Base-by-base conservation (phyloP, 1,139 yeast species). In the Taphrina betulina region DNA sequence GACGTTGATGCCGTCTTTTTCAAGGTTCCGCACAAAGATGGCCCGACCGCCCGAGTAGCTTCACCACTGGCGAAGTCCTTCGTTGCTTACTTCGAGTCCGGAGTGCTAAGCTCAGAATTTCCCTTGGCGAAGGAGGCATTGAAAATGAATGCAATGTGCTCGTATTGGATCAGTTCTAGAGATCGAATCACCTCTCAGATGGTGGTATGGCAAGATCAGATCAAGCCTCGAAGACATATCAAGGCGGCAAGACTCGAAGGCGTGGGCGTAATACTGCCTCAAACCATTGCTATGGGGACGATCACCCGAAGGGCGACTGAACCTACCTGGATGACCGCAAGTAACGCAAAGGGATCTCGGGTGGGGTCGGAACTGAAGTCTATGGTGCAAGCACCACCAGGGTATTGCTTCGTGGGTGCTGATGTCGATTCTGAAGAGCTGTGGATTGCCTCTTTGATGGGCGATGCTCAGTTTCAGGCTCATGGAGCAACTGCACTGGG, bases 401-500 rank as follows among this genome's bases (percentile, higher is more conserved):
- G 97, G 0, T 92, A 89, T 67, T 80, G 80, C 44, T 85, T 94
- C 71, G 95, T 94, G 8, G 99, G 98, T 4, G 99, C 99, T 0
- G 95, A 94, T 73, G 99, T 94, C 3, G 99, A 94, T 70, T 87
- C 96, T 38, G 98, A 94, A 68, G 99, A 94, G 67, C 75, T 94
- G 50, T 94, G 99, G 99, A 92, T 94, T 63, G 98, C 98, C 0
- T 85, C 96, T 24, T 73, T 94, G 36, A 82, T 92, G 48, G 97
- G 98, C 1, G 99, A 94, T 68, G 83, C 97, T 0, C 79, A 83
- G 57, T 87, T 92, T 69, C 81, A 83, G 51, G 73, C 86, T 37
- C 99, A 94, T 68, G 99, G 98, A 2, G 95, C 95, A 14, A 88
- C 98, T 0, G 95, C 97, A 0, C 77, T 94, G 55, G 97, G 98